Evolutionary conservation across 176 grass and related monocot species (phyloP), one percentile per base, ranked within the genome.

Genomic region (Leersia perrieri): DNA sequence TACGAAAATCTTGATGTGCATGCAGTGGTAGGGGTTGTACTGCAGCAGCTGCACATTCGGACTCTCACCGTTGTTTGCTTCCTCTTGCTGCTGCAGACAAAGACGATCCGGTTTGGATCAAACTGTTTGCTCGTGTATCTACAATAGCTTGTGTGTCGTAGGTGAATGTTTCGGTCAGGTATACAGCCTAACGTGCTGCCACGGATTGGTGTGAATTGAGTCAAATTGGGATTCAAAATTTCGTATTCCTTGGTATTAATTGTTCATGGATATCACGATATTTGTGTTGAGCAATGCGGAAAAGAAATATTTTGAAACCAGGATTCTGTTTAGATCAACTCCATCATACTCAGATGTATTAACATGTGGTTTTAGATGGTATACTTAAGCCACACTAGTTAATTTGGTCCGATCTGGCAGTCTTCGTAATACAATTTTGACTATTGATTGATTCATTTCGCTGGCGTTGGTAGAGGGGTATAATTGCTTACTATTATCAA

Each of bases 41-140:
- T 44, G 41, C 41, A 2, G 49, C 49, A n/a, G 49, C 49, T 53
- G 49, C 49, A 7, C 6, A 9, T 53, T 12, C 28, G 47, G 49
- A 73, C 42, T 64, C 63, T 35, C 60, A 2, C 12, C 18, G 15
- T 65, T 66, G 80, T 66, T 35, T 23, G 61, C 8, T 65, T 73
- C 49, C 67, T 28, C 13, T 10, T 10, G 11, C 9, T 39, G 44
- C 55, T 5, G 30, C 72, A 4, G 45, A 57, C 44, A 74, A 13
- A 14, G 70, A 73, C 7, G 30, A 55, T 68, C 41, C 64, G 3
- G 30, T 10, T 10, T 26, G 63, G 63, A 10, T 7, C 5, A 2
- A 63, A 36, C 77, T 53, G 77, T 80, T 29, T 12, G 32, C 78
- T 40, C 66, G 78, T 80, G 78, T 22, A 40, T 70, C 44, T 57